Base-by-base conservation (phyloP, 192 early-diverging fungal genomes). In the Umbelopsis vinacea region DNA sequence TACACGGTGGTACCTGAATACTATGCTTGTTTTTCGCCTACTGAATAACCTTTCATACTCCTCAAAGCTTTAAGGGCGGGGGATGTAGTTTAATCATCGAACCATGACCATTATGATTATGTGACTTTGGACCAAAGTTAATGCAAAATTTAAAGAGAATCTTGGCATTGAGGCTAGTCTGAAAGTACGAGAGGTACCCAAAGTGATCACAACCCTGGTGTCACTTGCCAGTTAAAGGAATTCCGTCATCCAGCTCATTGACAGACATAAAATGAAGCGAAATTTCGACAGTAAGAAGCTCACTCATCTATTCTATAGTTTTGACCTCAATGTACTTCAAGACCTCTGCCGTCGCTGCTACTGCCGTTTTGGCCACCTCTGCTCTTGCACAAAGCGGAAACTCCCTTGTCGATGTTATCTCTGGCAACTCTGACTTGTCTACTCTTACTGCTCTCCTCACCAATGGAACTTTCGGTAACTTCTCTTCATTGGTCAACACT, bases 361-460 rank as follows among this genome's bases (percentile, higher is more conserved):
- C 57, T 63, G 57, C 33, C 29, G 10, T 35, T 14, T 33, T 63
- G 26, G 57, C 57, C 33, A 26, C 29, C 33, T 17, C 57, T 63
- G 57, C 57, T 33, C 57, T 63, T 63, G 57, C 57, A 37, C 57
- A 63, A 35, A 63, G 33, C 37, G 57, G 57, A 37, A 63, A 63
- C 57, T 37, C 57, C 26, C 11, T 63, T 17, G 17, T 29, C 17
- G 57, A 63, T 63, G 12, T 63, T 26, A 63, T 63, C 33, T 3
- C 24, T 37, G 35, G 57, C 17, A 63, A 63, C 57, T 63, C 57
- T 37, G 57, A 63, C 17, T 37, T 63, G 57, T 37, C 29, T n/a
- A 63, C 57, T 35, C 57, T 63, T 37, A 14, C 57, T 15, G 26
- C 57, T 26, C 33, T 63, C 9, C 57, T 63, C 15, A 63, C 57